Conservation (phyloP, 495 filamentous ascomycete species). For the Hyaloscypha hepaticicola region DNA sequence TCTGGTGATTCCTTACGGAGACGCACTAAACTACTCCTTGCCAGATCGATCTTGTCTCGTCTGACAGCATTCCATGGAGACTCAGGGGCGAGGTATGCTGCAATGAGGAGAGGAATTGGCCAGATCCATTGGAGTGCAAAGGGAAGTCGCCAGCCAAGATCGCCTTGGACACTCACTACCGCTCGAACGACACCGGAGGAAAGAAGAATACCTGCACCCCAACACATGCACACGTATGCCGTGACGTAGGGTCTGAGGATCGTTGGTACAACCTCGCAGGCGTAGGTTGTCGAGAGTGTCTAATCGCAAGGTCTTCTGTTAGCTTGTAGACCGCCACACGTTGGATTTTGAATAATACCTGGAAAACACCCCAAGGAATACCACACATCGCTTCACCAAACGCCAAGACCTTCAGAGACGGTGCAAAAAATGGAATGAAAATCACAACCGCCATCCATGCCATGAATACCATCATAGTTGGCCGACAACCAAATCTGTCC, state of each 20-base stretch:
- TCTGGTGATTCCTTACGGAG: constrained; percentile 60
- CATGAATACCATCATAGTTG: constrained; percentile 37
- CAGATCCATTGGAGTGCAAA: constrained; percentile 57
- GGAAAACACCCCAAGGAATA: constrained; percentile 68
- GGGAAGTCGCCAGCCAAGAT: constrained; percentile 55
- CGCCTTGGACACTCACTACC: constrained; percentile 33
- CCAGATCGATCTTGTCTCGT: constrained; percentile 50
- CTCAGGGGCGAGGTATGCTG: constrained; percentile 43
- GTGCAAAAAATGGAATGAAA: constrained; percentile 60
- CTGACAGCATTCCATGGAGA: constrained; percentile 54
- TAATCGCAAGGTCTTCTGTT: constrained; percentile 12
- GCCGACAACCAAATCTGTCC: constrained; percentile 43
- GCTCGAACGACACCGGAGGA: constrained; percentile 55
- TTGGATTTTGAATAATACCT: neutral
- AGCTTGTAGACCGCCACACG: neutral
- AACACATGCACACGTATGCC: constrained; percentile 55
- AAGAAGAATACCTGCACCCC: constrained; percentile 58
- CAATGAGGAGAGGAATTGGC: constrained; percentile 46
- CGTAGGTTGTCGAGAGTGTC: constrained; percentile 51
- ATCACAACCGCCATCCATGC: constrained; percentile 44
- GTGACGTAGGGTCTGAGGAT: constrained; percentile 22
- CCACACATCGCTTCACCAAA: constrained; percentile 67
- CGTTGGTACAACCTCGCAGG: constrained; percentile 20
- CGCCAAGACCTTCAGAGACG: constrained; percentile 56
- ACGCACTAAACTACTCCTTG: constrained; percentile 43